Percentiles rank a stretch among this genome's conserved stretches.
phyloP scores from a whole-genome alignment of 805 yeast species.

The Ogataea trehalophila region DNA sequence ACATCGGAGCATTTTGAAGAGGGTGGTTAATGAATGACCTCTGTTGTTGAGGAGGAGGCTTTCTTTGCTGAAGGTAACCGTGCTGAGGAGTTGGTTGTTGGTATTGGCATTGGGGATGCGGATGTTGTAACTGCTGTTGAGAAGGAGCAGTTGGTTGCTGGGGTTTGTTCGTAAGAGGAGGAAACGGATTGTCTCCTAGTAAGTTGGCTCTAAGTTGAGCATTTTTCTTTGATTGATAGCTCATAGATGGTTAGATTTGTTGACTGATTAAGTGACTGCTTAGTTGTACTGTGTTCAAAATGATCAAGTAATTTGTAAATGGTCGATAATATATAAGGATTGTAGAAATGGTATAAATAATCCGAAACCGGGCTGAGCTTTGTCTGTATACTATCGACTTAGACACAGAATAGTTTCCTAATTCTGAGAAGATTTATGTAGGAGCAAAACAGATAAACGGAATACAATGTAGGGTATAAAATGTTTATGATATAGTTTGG shows the following conservation, averaged over 20 bases:
- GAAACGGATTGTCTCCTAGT: slow-evolving; percentile 12
- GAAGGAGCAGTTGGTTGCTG: background rate
- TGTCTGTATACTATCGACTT: too few species aligned
- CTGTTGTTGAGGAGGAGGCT: slow-evolving; percentile 2
- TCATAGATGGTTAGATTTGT: slow-evolving; percentile 8
- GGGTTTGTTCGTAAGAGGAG: background rate
- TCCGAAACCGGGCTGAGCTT: too few species aligned
- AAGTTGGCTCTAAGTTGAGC: slow-evolving; percentile 24
- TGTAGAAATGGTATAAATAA: too few species aligned
- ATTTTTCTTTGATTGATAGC: slow-evolving; percentile 16
- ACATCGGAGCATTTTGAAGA: background rate
- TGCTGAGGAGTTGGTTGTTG: background rate
- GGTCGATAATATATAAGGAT: too few species aligned
- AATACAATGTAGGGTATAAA: too few species aligned
- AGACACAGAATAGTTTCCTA: too few species aligned
- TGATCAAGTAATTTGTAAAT: too few species aligned
- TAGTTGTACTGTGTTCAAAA: too few species aligned
- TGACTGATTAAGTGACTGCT: too few species aligned
- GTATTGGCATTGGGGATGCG: background rate
- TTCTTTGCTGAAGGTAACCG: background rate
- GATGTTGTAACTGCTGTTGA: slow-evolving; percentile 1
- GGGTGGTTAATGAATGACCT: background rate
- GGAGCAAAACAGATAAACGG: too few species aligned
- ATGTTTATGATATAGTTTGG: too few species aligned
- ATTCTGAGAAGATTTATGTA: too few species aligned